Conservation (phyloP, 164 flowering plant species). For the Vitis vinifera region DNA sequence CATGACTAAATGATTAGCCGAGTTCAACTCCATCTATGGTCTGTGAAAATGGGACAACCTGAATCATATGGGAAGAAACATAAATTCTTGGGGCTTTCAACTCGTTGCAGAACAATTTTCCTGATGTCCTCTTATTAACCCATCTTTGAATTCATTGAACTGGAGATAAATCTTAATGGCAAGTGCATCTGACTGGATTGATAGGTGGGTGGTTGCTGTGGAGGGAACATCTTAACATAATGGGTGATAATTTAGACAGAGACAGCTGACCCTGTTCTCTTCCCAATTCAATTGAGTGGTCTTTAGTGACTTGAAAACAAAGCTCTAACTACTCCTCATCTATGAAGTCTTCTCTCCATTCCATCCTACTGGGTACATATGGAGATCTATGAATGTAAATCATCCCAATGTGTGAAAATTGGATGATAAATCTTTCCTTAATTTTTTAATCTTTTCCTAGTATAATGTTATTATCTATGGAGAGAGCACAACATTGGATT, state of each 20-base stretch:
- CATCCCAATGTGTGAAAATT: neutral
- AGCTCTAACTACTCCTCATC: neutral
- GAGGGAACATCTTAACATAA: slow-evolving; percentile 20
- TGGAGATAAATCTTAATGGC: neutral
- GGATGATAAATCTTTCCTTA: neutral
- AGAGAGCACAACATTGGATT: slow-evolving; percentile 19
- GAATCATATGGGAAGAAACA: too few relatives aligned
- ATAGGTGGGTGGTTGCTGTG: slow-evolving; percentile 16
- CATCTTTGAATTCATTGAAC: neutral
- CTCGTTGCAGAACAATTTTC: neutral
- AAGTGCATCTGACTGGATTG: slow-evolving; percentile 5
- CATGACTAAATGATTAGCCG: too few relatives aligned
- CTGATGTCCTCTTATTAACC: neutral
- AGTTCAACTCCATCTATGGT: too few relatives aligned
- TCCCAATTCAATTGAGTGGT: neutral
- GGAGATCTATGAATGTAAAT: neutral
- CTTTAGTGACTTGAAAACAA: slow-evolving; percentile 11
- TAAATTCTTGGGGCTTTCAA: neutral
- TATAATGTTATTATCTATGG: neutral
- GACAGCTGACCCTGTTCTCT: slow-evolving; percentile 8
- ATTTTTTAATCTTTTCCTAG: too few relatives aligned
- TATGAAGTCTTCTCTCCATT: too few relatives aligned
- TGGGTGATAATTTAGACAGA: slow-evolving; percentile 6
- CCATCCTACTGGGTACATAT: too few relatives aligned
- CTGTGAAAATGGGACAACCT: too few relatives aligned